A percentile compares a stretch with the other conserved stretches of the same genome.
Conservation (phyloP, 2,329 filamentous ascomycete genomes). For the Rutstroemia sp. region DNA sequence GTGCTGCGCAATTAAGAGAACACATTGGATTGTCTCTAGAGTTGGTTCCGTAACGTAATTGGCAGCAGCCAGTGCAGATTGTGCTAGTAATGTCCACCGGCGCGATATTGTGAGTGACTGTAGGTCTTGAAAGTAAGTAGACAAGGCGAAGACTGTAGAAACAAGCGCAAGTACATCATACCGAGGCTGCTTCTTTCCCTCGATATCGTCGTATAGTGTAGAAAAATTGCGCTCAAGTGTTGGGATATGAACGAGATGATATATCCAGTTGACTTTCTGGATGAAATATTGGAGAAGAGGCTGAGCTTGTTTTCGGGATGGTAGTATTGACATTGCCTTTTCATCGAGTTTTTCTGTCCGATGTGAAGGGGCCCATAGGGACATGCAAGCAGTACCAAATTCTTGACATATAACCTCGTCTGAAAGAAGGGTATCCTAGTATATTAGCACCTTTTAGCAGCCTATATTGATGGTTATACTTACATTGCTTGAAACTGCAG, state of each 20-base stretch:
- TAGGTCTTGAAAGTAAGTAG: constrained; percentile 13
- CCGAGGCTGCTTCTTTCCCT: constrained; percentile 11
- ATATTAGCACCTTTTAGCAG: neutral
- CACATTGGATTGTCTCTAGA: constrained; percentile 32
- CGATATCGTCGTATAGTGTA: constrained; percentile 13
- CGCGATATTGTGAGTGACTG: constrained; percentile 6
- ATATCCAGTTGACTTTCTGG: constrained; percentile 18
- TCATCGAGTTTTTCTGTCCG: constrained; percentile 1
- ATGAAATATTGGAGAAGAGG: constrained; percentile 17
- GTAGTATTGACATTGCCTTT: constrained; percentile 11
- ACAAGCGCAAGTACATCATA: constrained; percentile 15
- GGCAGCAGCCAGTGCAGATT: constrained; percentile 22
- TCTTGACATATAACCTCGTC: constrained; percentile 10
- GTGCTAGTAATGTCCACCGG: constrained; percentile 16
- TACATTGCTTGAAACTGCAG: neutral
- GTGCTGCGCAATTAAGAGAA: constrained; percentile 31
- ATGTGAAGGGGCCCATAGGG: constrained; percentile 4
- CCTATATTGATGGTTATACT: neutral
- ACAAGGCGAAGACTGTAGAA: constrained; percentile 16
- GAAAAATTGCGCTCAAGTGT: constrained; percentile 13
- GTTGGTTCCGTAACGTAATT: constrained; percentile 22
- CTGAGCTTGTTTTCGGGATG: constrained; percentile 11
- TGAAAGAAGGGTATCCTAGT: neutral
- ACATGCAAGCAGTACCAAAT: constrained; percentile 14
- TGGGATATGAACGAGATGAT: constrained; percentile 20